Base-by-base conservation (phyloP, 768 basidiomycete genomes). In the Phallus indusiatus region DNA sequence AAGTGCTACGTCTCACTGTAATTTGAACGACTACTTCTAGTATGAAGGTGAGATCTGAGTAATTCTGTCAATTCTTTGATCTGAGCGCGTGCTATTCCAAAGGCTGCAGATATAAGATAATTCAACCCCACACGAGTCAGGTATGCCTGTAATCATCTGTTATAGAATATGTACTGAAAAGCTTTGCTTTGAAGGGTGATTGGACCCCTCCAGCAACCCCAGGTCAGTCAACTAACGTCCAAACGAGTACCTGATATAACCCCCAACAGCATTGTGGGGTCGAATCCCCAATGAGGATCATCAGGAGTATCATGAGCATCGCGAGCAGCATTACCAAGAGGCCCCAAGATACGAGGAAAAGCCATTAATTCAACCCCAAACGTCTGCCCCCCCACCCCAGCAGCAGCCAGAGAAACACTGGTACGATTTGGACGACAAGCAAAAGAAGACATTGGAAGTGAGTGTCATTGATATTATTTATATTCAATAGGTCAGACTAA, bases 81-180 rank as follows among this genome's bases (percentile, higher is more conserved):
- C 46, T 14, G 42, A 42, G 17, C 42, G n/a, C 11, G 34, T 16
- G 17, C 22, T 21, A 61, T 35, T 49, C 48, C 33, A 22, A 64
- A 84, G 85, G 80, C 46, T 67, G 70, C 62, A 71, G 69, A 47
- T 90, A 88, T 75, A 83, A 81, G 70, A 84, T 84, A 70, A 81
- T 88, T 63, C 86, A 88, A 66, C 73, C 84, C 9, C 88, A 90
- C 72, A 71, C 67, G 55, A 86, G 87, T 33, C 84, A 87, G 77
- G 86, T 81, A 62, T 57, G 67, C 5, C 12, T 42, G 42, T 42
- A n/a, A 14, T 42, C 61, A 16, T 47, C 4, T 4, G 16, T 47
- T 14, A 35, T n/a, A 50, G 10, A 57, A 51, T 5, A 54, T 17
- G 49, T 7, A 36, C 42, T 51, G 9, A 47, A 24, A 20, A 20